phyloP scores from a whole-genome alignment of 371 early-diverging fungal species.

The Nosema muscidifuracis region DNA sequence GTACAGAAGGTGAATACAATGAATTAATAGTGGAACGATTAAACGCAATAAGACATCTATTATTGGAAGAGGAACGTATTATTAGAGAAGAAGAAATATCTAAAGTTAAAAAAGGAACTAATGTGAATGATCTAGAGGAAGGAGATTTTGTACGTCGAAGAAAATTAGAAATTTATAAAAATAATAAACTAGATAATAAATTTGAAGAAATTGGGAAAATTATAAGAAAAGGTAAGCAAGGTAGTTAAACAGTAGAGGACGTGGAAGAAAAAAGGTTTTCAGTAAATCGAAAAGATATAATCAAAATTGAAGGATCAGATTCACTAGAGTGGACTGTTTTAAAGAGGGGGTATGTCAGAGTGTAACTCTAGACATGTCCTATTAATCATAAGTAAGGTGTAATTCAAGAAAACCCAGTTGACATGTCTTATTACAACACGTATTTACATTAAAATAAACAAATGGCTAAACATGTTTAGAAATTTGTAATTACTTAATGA shows the following conservation, averaged over 20 bases:
- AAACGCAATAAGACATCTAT: background rate
- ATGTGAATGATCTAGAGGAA: background rate
- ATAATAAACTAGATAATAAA: background rate
- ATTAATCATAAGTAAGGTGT: no score
- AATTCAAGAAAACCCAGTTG: no score
- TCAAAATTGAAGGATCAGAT: background rate
- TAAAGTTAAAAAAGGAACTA: background rate
- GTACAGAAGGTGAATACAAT: background rate
- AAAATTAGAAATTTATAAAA: background rate
- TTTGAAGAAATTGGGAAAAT: background rate
- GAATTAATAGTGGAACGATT: background rate
- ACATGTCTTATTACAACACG: no score
- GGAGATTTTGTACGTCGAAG: background rate
- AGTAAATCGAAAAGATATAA: background rate
- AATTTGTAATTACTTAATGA: no score
- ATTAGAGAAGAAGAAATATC: background rate
- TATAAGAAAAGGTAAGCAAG: background rate
- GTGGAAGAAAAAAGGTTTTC: background rate
- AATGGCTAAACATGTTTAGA: no score
- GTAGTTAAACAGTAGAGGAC: background rate
- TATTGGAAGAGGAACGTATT: background rate
- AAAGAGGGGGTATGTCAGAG: background rate
- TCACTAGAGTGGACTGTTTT: background rate
- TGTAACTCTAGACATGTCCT: background rate
- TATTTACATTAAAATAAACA: no score